These are phyloP conservation scores for Pogostemon cablin DNA, from an alignment of 257 asterid genomes.

Conservation along the genomic window DNA sequence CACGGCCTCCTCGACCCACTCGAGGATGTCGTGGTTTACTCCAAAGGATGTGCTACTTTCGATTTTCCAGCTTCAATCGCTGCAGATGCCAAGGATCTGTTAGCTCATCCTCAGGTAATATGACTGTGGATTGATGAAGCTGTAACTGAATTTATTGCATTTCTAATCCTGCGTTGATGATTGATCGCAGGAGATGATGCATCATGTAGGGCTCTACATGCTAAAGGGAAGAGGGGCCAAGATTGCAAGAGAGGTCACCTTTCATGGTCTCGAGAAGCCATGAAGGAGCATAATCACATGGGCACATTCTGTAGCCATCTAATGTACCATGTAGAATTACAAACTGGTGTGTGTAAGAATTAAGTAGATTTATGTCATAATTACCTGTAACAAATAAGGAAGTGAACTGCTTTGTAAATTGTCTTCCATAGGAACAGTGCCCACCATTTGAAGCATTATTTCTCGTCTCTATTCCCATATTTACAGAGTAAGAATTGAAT, in stretches of 20 bases:
- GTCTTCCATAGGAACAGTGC: not conserved
- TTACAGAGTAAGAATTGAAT: not conserved
- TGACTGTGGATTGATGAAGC: too few species aligned
- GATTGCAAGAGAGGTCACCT: slow-evolving; percentile 47
- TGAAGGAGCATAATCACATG: not conserved
- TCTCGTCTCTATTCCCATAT: not conserved
- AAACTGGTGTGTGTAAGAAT: not conserved
- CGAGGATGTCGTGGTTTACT: slow-evolving; percentile 60
- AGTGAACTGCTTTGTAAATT: not conserved
- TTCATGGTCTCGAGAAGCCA: slow-evolving; percentile 20
- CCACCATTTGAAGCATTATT: not conserved
- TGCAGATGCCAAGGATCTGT: slow-evolving; percentile 41
- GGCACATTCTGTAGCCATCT: not conserved
- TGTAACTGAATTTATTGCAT: not conserved
- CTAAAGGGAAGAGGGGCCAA: slow-evolving; percentile 69
- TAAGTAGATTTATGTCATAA: too few species aligned
- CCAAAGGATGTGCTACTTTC: slow-evolving; percentile 74
- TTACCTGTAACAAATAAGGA: not conserved
- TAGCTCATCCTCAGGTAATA: slow-evolving; percentile 67
- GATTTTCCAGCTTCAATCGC: slow-evolving; percentile 59
- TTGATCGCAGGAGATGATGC: slow-evolving; percentile 52
- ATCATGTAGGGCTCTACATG: slow-evolving; percentile 67
- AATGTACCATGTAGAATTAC: not conserved
- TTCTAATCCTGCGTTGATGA: not conserved
- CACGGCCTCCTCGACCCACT: slow-evolving; percentile 57